Evolutionary conservation across 768 basidiomycete genomes (phyloP).

Genomic region (Pisolithus sp.): DNA sequence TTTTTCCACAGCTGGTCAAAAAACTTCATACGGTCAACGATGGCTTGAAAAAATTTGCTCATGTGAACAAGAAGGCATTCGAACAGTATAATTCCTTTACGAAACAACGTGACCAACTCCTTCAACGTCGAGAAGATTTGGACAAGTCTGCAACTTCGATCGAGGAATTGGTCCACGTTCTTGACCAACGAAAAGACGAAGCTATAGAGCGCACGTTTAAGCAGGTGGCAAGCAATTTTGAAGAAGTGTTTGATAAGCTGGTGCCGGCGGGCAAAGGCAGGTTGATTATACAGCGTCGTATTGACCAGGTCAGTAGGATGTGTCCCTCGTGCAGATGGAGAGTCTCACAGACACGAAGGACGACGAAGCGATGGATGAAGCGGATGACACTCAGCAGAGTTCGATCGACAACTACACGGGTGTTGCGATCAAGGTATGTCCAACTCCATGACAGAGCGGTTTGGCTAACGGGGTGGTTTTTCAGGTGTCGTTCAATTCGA

Average conservation of each 20-base stretch:
- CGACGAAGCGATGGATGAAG: slow-evolving; percentile 62
- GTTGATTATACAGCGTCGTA: slow-evolving; percentile 85
- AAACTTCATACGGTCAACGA: slow-evolving; percentile 91
- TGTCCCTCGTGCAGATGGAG: background rate
- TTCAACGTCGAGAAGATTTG: slow-evolving; percentile 82
- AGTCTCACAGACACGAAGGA: slow-evolving; percentile 38
- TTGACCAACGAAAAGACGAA: slow-evolving; percentile 97
- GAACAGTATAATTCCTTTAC: slow-evolving; percentile 98
- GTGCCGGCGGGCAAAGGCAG: slow-evolving; percentile 91
- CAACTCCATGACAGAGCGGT: background rate
- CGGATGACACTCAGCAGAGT: slow-evolving; percentile 65
- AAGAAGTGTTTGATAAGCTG: slow-evolving; percentile 92
- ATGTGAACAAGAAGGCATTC: slow-evolving; percentile 99
- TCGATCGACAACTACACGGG: slow-evolving; percentile 93
- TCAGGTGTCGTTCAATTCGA: slow-evolving; percentile 98
- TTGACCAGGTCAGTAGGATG: slow-evolving; percentile 58
- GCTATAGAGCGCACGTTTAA: slow-evolving; percentile 98
- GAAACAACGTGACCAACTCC: slow-evolving; percentile 89
- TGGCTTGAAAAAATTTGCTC: slow-evolving; percentile 89
- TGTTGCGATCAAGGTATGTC: slow-evolving; percentile 81
- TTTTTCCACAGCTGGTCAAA: slow-evolving; percentile 69
- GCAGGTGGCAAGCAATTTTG: slow-evolving; percentile 95
- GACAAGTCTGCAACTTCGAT: slow-evolving; percentile 88
- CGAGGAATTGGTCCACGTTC: slow-evolving; percentile 84
- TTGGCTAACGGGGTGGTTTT: background rate